Base-by-base conservation (phyloP, 139 green algal genomes). In the Chlamydomonas asymmetrica region DNA sequence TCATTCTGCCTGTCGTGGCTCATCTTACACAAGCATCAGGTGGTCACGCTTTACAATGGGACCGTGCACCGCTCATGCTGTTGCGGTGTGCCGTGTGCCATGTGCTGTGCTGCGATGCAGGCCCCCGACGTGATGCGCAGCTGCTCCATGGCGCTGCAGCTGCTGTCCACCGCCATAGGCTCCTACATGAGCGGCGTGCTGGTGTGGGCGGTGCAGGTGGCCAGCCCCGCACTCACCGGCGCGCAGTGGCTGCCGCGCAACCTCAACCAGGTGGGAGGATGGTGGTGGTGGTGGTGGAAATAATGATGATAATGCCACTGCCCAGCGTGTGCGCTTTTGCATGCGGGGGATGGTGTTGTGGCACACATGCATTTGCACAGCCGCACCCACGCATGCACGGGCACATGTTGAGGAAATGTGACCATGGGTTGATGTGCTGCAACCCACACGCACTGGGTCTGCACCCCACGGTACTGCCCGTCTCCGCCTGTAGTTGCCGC, bases 41-140 rank as follows among this genome's bases (percentile, higher is more conserved):
- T n/a, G n/a, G n/a, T n/a, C n/a, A n/a, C n/a, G n/a, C n/a, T n/a
- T n/a, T n/a, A n/a, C n/a, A n/a, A n/a, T n/a, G n/a, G n/a, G n/a
- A n/a, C n/a, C n/a, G n/a, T n/a, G n/a, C n/a, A n/a, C n/a, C n/a
- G n/a, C n/a, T n/a, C n/a, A n/a, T n/a, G n/a, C n/a, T n/a, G n/a
- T n/a, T n/a, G n/a, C n/a, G n/a, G n/a, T n/a, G n/a, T n/a, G n/a
- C n/a, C n/a, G n/a, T n/a, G n/a, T n/a, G n/a, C n/a, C n/a, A n/a
- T n/a, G n/a, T n/a, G n/a, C n/a, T n/a, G n/a, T n/a, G n/a, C n/a
- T n/a, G n/a, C n/a, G n/a, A n/a, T n/a, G 27, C 88, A 97, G 84
- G 91, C 94, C 7, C 94, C 94, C 35, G 92, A 97, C 57, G 88
- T 95, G 31, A 98, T 98, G 94, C 87, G 94, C 63, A 92, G 82